Base-by-base conservation (phyloP, 257 asterid genomes). In the Galeopsis tetrahit region DNA sequence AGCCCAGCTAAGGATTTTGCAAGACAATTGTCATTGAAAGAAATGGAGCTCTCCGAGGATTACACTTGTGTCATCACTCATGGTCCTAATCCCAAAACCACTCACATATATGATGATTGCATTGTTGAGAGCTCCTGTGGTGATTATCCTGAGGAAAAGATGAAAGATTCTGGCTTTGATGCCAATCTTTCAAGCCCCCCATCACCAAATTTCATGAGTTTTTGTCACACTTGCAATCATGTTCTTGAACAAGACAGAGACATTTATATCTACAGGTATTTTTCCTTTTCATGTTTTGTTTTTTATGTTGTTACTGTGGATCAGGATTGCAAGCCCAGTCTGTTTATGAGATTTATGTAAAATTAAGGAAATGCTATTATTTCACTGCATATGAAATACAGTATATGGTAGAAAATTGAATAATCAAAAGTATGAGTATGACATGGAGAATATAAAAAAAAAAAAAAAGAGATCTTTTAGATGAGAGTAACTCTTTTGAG, bases 21-120 rank as follows among this genome's bases (percentile, higher is more conserved):
- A 11, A 77, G 88, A 51, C 89, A 85, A 73, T 81, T 93, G 1
- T 88, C 96, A 38, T 70, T 92, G 82, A 81, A 80, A 52, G 99
- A 95, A 73, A 92, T 95, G 96, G 97, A 95, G 87, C 86, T 81
- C n/a, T 92, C 94, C 6, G 99, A 94, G 80, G 97, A 95, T 10
- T 95, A 95, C 49, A 92, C 99, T 13, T 83, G 99, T 48, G 99
- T 95, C 74, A 90, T 95, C 79, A 81, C 85, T 44, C 98, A 85
- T 56, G 98, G 99, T 0, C 97, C 98, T 39, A 95, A 90, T 62
- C 96, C 96, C 0, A 90, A 83, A 80, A 95, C 89, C 5, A 89
- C 88, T 34, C 99, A 90, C 72, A 90, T 95, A 10, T 95, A 77
- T 59, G 96, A 92, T 71, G 89, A 87, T 46, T 92, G 90, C 73